Percentiles rank a stretch among this genome's conserved stretches.
Evolutionary conservation across 2,329 filamentous ascomycete genomes (phyloP).

Genomic region (Zalaria sp.): DNA sequence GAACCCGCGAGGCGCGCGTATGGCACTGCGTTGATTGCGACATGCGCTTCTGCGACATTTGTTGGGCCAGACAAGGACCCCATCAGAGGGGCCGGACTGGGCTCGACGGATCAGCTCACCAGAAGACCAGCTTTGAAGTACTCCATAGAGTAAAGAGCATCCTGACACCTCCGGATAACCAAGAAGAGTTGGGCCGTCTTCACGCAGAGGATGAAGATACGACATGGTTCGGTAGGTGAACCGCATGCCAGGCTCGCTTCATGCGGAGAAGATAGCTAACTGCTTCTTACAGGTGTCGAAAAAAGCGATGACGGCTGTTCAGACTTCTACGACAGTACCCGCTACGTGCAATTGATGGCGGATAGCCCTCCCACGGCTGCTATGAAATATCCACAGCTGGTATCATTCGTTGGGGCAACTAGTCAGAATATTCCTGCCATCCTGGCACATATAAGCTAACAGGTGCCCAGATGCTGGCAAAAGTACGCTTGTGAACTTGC

Average conservation of each 20-base stretch:
- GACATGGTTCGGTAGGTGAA: conserved; percentile 25
- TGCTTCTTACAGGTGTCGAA: conserved; percentile 11
- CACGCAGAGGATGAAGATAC: conserved; percentile 22
- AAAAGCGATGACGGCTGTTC: conserved; percentile 16
- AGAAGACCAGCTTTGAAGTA: conserved; percentile 18
- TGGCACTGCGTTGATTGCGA: conserved; percentile 20
- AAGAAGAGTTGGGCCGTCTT: conserved; percentile 17
- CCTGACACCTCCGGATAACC: conserved; percentile 13
- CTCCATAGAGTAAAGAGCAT: conserved; percentile 15
- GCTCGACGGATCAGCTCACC: conserved; percentile 21
- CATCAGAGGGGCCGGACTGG: conserved; percentile 19
- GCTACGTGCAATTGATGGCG: conserved; percentile 31
- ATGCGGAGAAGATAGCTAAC: conserved; percentile 12
- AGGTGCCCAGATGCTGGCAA: conserved; percentile 26
- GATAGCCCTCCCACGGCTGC: conserved; percentile 14
- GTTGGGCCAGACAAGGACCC: conserved; percentile 17
- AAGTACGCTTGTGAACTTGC: conserved; percentile 35
- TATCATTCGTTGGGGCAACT: conserved; percentile 20
- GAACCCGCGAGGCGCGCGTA: conserved; percentile 5
- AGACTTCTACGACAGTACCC: conserved; percentile 24
- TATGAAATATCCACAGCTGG: conserved; percentile 16
- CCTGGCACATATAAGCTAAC: not conserved
- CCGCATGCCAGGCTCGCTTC: not conserved
- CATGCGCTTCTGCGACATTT: conserved; percentile 19
- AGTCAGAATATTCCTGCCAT: conserved; percentile 1